Evolutionary conservation across 1,284 basidiomycete genomes (phyloP), one percentile per base, ranked within the genome.

Genomic region (Marasmius sp.): DNA sequence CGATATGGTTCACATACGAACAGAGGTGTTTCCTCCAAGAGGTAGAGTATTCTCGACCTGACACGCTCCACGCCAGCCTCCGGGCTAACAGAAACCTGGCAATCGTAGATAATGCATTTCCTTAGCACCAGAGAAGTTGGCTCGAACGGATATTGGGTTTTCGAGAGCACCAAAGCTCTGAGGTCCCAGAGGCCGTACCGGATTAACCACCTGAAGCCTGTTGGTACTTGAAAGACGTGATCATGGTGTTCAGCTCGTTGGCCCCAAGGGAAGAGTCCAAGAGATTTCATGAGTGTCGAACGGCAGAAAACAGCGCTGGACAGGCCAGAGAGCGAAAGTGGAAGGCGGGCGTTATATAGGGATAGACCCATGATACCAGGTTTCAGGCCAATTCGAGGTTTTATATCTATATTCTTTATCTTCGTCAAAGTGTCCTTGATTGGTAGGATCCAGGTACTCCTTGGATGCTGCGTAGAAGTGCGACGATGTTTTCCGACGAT

Each of bases 71-170:
- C 73, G 55, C 81, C 78, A 0, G 78, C 79, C 55, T 75, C 80
- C 0, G 89, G 88, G 11, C 74, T 70, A 53, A 91, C 79, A 1
- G 81, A 73, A 56, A 92, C 77, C 14, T 73, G 73, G 67, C 92
- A 92, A 64, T 91, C 88, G 67, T 84, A 87, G 34, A 54, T 34
- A 7, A 86, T 74, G 0, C 72, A 69, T 0, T 77, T 76, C 57
- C 82, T 80, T 0, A 82, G 79, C 27, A 86, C 70, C 66, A 69
- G 90, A 91, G 71, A 91, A 89, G 69, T 92, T 92, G 45, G 88
- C 77, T 0, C 90, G 81, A 7, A 92, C 71, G 0, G 74, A 79
- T 54, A 86, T 81, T 0, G 77, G 61, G 2, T 62, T 77, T 2
- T 91, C 91, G 0, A 74, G 68, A 0, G 81, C 88, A 8, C 90